Conservation (phyloP, 1,139 yeast genomes). For the Lipomyces yarrowii region DNA sequence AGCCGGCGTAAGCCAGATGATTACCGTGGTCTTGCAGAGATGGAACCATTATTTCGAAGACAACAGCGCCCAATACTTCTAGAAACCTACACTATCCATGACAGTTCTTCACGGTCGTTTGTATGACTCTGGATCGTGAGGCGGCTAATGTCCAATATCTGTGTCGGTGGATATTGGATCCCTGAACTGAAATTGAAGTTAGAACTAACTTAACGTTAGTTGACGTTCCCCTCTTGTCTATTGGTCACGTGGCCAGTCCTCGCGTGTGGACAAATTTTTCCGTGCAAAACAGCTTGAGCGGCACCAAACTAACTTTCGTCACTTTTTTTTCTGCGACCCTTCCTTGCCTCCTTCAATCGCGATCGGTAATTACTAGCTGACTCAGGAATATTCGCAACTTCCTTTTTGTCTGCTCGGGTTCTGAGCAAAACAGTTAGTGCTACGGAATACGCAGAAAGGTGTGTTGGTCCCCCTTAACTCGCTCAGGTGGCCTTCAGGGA, state of each 20-base stretch:
- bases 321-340: neutral
- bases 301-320: neutral
- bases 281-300: neutral
- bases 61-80: neutral
- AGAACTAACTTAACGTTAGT: neutral
- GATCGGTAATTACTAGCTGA: neutral
- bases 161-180: neutral
- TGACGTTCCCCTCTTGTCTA: neutral
- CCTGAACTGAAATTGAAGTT: neutral
- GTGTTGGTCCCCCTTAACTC: neutral
- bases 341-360: neutral
- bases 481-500: neutral
- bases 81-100: neutral
- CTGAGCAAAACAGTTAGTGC: slow-evolving; percentile 1
- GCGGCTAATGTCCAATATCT: neutral
- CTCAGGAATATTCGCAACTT: neutral
- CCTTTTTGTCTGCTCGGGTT: neutral
- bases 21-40: slow-evolving; percentile 14
- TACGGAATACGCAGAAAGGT: slow-evolving; percentile 2
- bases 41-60: slow-evolving; percentile 8
- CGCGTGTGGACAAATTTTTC: slow-evolving; percentile 3
- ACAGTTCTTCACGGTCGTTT: neutral
- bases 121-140: neutral
- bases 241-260: neutral
- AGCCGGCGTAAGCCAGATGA: slow-evolving; percentile 18